A percentile compares a stretch with the other conserved stretches of the same genome.
These are phyloP conservation scores for Kodamaea hsintzibuensis DNA, from an alignment of 805 yeast species.

Conservation along the genomic window DNA sequence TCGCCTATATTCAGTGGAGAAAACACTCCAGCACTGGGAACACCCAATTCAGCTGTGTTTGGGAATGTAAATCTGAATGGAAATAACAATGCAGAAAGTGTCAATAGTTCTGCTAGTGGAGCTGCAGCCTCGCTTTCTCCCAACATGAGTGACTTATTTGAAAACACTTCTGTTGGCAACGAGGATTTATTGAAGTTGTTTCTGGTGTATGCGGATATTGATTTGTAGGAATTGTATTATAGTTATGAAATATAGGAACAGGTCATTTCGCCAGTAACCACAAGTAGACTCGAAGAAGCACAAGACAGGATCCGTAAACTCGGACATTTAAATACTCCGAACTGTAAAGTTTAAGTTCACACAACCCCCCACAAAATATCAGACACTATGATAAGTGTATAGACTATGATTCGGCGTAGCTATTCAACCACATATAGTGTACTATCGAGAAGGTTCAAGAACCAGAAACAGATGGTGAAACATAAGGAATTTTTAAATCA, in stretches of 20 bases:
- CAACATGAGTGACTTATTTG: slow-evolving; percentile 1
- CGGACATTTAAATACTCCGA: no score
- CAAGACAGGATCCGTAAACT: not conserved
- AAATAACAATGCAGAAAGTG: not conserved
- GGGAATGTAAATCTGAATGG: not conserved
- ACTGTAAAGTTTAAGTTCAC: no score
- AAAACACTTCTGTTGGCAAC: slow-evolving; percentile 14
- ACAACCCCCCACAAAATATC: no score
- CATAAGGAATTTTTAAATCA: no score
- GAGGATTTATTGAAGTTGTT: slow-evolving; percentile 39
- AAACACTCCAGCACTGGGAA: not conserved
- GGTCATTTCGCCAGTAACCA: not conserved
- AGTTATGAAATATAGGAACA: not conserved
- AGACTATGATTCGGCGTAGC: no score
- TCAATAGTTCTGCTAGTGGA: not conserved
- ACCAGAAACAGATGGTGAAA: no score
- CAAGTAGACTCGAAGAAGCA: not conserved
- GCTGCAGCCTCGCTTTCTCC: not conserved
- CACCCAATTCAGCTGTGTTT: not conserved
- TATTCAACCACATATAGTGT: no score
- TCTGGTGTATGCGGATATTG: slow-evolving; percentile 36
- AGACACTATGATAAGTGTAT: no score
- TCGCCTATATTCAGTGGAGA: not conserved
- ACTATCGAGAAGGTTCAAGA: no score
- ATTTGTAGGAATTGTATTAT: slow-evolving; percentile 8